Base-by-base conservation (phyloP, 2,329 filamentous ascomycete genomes). In the Fusarium veterinarium region DNA sequence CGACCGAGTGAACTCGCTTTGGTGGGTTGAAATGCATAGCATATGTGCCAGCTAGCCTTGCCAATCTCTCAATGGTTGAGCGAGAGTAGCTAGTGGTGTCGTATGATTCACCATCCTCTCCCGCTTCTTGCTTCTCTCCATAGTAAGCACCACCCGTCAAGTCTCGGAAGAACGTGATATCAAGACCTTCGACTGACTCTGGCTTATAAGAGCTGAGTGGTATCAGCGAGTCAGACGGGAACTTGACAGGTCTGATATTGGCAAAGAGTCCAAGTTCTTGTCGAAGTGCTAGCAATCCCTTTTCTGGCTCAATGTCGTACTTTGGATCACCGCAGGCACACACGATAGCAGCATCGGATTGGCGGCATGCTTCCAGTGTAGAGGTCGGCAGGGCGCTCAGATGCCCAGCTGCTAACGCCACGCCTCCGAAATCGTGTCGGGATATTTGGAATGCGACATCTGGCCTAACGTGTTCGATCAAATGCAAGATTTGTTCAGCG, bases 101-200 rank as follows among this genome's bases (percentile, higher is more conserved):
- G 17, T 44, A 65, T 23, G 62, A 57, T 20, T 85, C 84, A 62
- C 88, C 90, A 72, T 81, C 89, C 74, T 94, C 91, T 8, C 49
- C 57, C 1, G 64, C 64, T 51, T 74, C 69, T 46, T 68, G 13
- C 53, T 91, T 85, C 20, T 93, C 91, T 30, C 92, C 92, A 80
- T 94, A 94, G 84, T 94, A 94, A 80, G 94, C 93, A 25, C 92
- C 92, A 13, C 92, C 91, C 0, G 92, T 94, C 64, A 94, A 83
- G 79, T 94, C 92, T 45, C 92, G 91, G 77, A 94, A 88, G 82
- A 94, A 92, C 83, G 89, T 93, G 86, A 94, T 93, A 83, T 94
- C 91, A 66, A 91, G 90, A 72, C 89, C 91, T 51, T 87, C 84
- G 82, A 91, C 92, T 70, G 93, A 85, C 14, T 91, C 87, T 57